A percentile compares a stretch with the other conserved stretches of the same genome.
phyloP scores from a whole-genome alignment of 1,139 yeast genomes.

The Casaregolazyma suthepensis region DNA sequence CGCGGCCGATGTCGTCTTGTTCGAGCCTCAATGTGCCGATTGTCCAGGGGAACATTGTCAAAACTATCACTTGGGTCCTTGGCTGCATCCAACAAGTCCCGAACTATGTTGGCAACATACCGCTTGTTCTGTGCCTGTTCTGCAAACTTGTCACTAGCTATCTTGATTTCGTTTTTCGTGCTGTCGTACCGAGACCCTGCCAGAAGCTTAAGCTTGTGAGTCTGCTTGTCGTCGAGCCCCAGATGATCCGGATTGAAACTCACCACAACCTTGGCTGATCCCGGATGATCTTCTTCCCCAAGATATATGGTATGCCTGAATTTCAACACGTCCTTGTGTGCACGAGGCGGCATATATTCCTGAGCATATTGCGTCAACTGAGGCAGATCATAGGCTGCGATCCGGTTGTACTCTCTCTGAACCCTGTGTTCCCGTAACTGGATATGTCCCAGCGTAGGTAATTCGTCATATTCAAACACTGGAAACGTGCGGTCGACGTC shows the following conservation, averaged over 20 bases:
- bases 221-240: constrained; percentile 43
- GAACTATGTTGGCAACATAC: constrained; percentile 58
- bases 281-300: constrained; percentile 61
- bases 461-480: constrained; percentile 48
- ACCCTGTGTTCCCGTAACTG: constrained; percentile 54
- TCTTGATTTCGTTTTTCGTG: constrained; percentile 50
- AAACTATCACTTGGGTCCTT: constrained; percentile 59
- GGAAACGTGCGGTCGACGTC: constrained; percentile 31
- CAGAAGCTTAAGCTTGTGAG: constrained; percentile 71
- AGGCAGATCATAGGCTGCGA: constrained; percentile 91
- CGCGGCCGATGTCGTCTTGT: constrained; percentile 33
- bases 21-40: constrained; percentile 54
- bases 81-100: constrained; percentile 57
- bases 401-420: constrained; percentile 60
- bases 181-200: constrained; percentile 75
- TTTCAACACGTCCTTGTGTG: constrained; percentile 45
- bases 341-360: constrained; percentile 32
- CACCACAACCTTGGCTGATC: constrained; percentile 64
- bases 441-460: constrained; percentile 55
- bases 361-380: constrained; percentile 39
- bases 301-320: constrained; percentile 70
- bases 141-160: constrained; percentile 57
- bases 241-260: constrained; percentile 50
- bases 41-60: constrained; percentile 75
- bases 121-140: constrained; percentile 86